These are phyloP conservation scores for Amanita thiersii DNA, from an alignment of 768 basidiomycete species.

Conservation along the genomic window DNA sequence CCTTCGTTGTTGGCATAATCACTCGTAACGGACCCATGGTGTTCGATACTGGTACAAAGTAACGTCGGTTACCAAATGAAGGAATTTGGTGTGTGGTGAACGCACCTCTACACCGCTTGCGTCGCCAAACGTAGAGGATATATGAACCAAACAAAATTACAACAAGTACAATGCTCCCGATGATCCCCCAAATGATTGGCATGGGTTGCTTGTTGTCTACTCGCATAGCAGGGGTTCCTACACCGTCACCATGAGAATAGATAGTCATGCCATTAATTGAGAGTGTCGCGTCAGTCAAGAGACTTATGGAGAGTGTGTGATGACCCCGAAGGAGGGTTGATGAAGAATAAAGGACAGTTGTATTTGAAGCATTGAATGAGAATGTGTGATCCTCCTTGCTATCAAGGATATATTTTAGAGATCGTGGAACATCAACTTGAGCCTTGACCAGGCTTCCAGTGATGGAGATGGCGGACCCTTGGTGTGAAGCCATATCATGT, in stretches of 20 bases:
- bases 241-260: background rate
- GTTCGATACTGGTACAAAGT: conserved; percentile 11
- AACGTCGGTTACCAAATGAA: too few relatives aligned
- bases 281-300: conserved; percentile 11
- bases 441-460: conserved; percentile 2
- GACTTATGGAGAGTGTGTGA: conserved; percentile 14
- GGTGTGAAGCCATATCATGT: background rate
- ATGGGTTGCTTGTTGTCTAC: conserved; percentile 11
- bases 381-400: conserved; percentile 11
- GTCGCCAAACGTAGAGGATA: conserved; percentile 6
- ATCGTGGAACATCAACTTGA: background rate
- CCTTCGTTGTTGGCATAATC: conserved; percentile 18
- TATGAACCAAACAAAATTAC: conserved; percentile 10
- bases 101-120: too few relatives aligned
- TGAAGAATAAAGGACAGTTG: conserved; percentile 13
- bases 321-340: conserved; percentile 9
- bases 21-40: conserved; percentile 19
- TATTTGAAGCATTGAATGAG: conserved; percentile 9
- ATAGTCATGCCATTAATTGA: conserved; percentile 13
- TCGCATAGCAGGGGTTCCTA: background rate
- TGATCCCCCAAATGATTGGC: conserved; percentile 9
- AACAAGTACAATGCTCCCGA: conserved; percentile 7
- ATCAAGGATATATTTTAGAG: conserved; percentile 12
- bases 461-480: conserved; percentile 4
- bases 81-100: too few relatives aligned